phyloP scores from a whole-genome alignment of 768 basidiomycete genomes.

The Panellus pusillus region DNA sequence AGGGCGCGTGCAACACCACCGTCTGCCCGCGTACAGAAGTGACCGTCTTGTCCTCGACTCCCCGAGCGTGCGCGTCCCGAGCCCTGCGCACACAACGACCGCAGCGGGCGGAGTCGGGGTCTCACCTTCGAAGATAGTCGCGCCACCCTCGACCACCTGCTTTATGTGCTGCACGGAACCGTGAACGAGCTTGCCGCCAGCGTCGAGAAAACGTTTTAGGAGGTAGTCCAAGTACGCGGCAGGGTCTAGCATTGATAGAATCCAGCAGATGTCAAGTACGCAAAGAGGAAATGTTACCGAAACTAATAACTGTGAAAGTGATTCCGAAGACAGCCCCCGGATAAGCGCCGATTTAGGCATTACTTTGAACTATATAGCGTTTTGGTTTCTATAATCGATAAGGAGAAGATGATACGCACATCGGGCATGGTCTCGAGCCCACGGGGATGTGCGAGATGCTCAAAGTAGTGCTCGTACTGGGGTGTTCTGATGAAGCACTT shows the following conservation, averaged over 20 bases:
- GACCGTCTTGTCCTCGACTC: slow-evolving; percentile 59
- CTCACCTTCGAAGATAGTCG: slow-evolving; percentile 19
- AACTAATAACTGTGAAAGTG: slow-evolving; percentile 9
- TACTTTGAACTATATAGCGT: slow-evolving; percentile 14
- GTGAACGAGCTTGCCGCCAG: slow-evolving; percentile 54
- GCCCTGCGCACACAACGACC: slow-evolving; percentile 22
- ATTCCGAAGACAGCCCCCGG: slow-evolving; percentile 14
- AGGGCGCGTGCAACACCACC: slow-evolving; percentile 53
- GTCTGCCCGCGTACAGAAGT: slow-evolving; percentile 66
- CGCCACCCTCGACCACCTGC: slow-evolving; percentile 52
- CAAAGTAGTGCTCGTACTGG: slow-evolving; percentile 46
- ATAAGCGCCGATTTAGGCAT: slow-evolving; percentile 9
- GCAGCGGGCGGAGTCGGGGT: slow-evolving; percentile 15
- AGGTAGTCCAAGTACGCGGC: slow-evolving; percentile 66
- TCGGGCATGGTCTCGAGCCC: slow-evolving; percentile 38
- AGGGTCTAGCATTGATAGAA: slow-evolving; percentile 37
- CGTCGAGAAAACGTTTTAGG: slow-evolving; percentile 50
- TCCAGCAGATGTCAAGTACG: background rate
- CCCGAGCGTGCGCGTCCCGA: slow-evolving; percentile 56
- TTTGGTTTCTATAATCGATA: no score
- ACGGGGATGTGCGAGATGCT: slow-evolving; percentile 25
- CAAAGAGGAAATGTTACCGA: background rate
- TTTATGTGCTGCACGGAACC: slow-evolving; percentile 57
- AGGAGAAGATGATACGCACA: slow-evolving; percentile 22
- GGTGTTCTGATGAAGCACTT: slow-evolving; percentile 48